Evolutionary conservation across 2,329 filamentous ascomycete species (phyloP), one percentile per base, ranked within the genome.

Genomic region (Gaeumannomyces sp.): DNA sequence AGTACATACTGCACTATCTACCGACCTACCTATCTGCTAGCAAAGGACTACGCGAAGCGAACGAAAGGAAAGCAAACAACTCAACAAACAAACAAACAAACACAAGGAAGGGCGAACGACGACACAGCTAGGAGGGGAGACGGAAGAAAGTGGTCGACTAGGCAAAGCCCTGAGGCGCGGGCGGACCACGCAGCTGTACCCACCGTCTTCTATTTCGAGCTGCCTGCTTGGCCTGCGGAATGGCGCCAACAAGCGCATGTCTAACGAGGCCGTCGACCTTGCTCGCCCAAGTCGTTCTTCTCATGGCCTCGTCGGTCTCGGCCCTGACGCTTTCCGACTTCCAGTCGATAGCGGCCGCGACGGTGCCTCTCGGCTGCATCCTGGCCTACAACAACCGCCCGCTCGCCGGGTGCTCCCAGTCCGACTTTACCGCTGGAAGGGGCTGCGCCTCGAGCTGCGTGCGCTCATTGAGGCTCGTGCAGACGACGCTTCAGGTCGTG

Each of bases 401-500:
- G 6, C 75, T 82, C 31, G 58, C 64, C n/a, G 73, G 74, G 62
- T 82, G 80, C 69, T 61, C 64, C 5, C 63, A 65, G 11, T 33
- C 64, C 64, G 79, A 81, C 68, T 80, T 80, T 31, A 67, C 66
- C 8, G 58, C 38, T 2, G 73, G 73, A 50, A 72, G 67, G 16
- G 68, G 68, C 2, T 82, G 80, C 70, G 80, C 79, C 22, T 53
- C 65, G 4, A 65, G 64, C 4, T 82, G 80, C 67, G 71, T 71
- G 57, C 66, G 67, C 10, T 75, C 90, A 64, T 91, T 97, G 38
- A 86, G 92, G 69, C 81, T 95, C 61, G 88, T 96, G 74, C 88
- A 90, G 61, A 89, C 93, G 70, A 90, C 89, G 38, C 84, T 90
- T 53, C 83, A 85, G 61, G 79, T 83, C 58, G 85, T 89, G 76